phyloP scores from a whole-genome alignment of 495 filamentous ascomycete species.

The Chaetomium cochliodes region DNA sequence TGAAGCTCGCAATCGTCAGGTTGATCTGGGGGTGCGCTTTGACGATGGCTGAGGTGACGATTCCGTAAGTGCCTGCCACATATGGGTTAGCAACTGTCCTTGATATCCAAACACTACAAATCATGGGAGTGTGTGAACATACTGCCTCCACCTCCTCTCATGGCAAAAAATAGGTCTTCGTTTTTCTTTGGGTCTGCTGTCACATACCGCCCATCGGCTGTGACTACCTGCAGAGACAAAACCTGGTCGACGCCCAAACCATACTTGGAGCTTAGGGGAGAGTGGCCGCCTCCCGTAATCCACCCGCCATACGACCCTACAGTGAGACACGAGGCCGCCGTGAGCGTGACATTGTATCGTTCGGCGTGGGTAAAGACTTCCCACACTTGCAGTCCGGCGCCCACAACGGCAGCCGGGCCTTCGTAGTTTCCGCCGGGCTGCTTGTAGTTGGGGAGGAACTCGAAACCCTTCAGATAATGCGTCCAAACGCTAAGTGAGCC shows the following conservation, averaged over 20 bases:
- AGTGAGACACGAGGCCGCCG: slow-evolving; percentile 37
- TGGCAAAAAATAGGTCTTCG: slow-evolving; percentile 52
- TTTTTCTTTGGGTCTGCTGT: slow-evolving; percentile 46
- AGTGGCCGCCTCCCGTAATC: slow-evolving; percentile 48
- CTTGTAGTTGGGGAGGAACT: slow-evolving; percentile 44
- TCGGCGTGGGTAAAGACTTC: slow-evolving; percentile 41
- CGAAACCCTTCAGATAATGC: slow-evolving; percentile 49
- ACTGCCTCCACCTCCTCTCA: slow-evolving; percentile 54
- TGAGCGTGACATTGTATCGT: slow-evolving; percentile 39
- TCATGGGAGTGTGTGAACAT: slow-evolving; percentile 19
- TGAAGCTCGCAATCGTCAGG: slow-evolving; percentile 29
- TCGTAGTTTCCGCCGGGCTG: slow-evolving; percentile 34
- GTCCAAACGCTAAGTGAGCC: slow-evolving; percentile 62
- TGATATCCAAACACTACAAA: neutral
- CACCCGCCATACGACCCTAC: slow-evolving; percentile 48
- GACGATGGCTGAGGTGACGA: slow-evolving; percentile 51
- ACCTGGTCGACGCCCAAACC: slow-evolving; percentile 53
- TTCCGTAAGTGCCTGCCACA: slow-evolving; percentile 51
- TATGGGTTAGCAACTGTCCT: neutral
- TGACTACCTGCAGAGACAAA: slow-evolving; percentile 47
- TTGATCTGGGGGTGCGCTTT: slow-evolving; percentile 44
- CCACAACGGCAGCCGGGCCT: slow-evolving; percentile 44
- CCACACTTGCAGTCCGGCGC: slow-evolving; percentile 44
- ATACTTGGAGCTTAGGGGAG: slow-evolving; percentile 42
- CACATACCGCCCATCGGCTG: slow-evolving; percentile 45